phyloP scores from a whole-genome alignment of 345 rosid genomes.

The Salix brachista region DNA sequence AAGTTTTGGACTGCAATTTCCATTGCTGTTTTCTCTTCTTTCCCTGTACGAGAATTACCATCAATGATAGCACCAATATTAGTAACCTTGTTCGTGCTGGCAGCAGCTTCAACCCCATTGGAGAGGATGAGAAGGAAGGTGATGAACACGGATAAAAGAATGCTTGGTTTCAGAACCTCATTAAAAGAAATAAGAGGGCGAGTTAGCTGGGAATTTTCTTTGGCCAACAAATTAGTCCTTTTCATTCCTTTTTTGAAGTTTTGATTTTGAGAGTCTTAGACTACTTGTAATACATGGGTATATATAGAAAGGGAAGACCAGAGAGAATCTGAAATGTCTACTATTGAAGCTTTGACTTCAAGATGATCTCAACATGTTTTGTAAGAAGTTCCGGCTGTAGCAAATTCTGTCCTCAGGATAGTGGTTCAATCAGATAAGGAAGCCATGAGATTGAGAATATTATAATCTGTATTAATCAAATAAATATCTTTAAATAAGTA shows the following conservation, averaged over 20 bases:
- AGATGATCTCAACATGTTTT: too few relatives aligned
- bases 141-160: slow-evolving; percentile 4
- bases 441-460: too few relatives aligned
- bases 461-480: too few relatives aligned
- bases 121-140: neutral
- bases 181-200: neutral
- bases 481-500: too few relatives aligned
- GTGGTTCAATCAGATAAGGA: too few relatives aligned
- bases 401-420: too few relatives aligned
- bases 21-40: slow-evolving; percentile 40
- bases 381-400: too few relatives aligned
- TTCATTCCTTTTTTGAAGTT: neutral
- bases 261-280: neutral
- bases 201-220: neutral
- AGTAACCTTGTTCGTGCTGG: neutral
- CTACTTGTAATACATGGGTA: neutral
- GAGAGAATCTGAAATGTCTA: neutral
- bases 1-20: slow-evolving; percentile 37
- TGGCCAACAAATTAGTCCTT: neutral
- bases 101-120: slow-evolving; percentile 19
- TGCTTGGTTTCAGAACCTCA: slow-evolving; percentile 1
- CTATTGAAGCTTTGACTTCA: too few relatives aligned
- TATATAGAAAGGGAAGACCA: neutral
- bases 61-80: slow-evolving; percentile 47
- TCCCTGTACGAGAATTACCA: slow-evolving; percentile 27